Conservation (phyloP, 116 monocot species). For the Papilionanthe hybrid region DNA sequence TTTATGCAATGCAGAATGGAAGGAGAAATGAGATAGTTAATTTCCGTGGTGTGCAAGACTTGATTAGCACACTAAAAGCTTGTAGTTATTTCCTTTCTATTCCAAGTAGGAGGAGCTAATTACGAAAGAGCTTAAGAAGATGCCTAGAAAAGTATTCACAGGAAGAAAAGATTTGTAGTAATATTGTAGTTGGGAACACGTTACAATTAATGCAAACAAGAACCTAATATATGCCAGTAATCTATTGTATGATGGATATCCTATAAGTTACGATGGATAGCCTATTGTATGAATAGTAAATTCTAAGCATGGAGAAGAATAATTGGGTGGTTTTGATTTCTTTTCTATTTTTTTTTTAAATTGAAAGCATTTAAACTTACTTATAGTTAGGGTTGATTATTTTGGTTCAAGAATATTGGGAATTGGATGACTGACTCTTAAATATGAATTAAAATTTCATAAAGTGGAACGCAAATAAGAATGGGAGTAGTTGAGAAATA, state of each 20-base stretch:
- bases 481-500: too few relatives aligned
- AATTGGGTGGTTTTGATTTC: too few relatives aligned
- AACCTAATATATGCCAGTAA: background rate
- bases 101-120: background rate
- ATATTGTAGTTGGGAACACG: too few relatives aligned
- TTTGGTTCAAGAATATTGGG: too few relatives aligned
- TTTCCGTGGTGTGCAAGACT: background rate
- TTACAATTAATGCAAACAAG: background rate
- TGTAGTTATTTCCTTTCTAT: background rate
- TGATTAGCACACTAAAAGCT: background rate
- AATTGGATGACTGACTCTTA: background rate
- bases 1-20: background rate
- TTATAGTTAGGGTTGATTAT: too few relatives aligned
- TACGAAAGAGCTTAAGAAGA: background rate
- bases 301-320: background rate
- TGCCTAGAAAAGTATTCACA: background rate
- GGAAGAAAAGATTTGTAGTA: background rate
- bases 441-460: too few relatives aligned
- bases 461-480: too few relatives aligned
- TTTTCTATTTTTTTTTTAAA: too few relatives aligned
- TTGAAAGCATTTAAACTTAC: too few relatives aligned
- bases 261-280: background rate
- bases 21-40: background rate
- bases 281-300: background rate
- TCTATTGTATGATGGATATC: background rate